Base-by-base conservation (phyloP, 2,329 filamentous ascomycete species). In the Pseudonectria buxi region DNA sequence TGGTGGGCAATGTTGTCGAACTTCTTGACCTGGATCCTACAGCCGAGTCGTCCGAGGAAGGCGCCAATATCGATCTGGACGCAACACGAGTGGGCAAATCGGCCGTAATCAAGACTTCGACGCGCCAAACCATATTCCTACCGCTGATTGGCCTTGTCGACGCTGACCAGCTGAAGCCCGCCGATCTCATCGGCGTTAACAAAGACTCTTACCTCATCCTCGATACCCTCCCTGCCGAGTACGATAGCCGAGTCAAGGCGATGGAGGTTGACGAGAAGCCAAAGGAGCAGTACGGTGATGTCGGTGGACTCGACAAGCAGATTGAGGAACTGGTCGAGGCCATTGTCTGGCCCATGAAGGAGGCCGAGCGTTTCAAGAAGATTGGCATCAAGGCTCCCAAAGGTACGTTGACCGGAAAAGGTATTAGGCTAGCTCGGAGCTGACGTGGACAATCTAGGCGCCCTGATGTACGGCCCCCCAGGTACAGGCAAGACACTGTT, bases 181-280 rank as follows among this genome's bases (percentile, higher is more conserved):
- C 82, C 53, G 94, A 98, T 57, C 75, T 98, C 31, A 98, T 98
- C 44, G 92, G 92, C 64, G 89, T 98, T 39, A 96, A 98, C 64
- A 98, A 98, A 69, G 94, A 98, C 57, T 96, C 90, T 39, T 98
- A 98, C 61, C 80, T 98, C 25, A 86, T 98, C 47, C 76, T 98
- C 39, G 94, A 98, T 59, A 98, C 92, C 15, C 73, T 98, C 48
- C 92, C 92, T 2, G 92, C 92, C 30, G 94, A 98, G 63, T 98
- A 98, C 58, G 92, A 98, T 60, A 96, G 90, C 67, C 81, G 92
- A 63, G 92, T 98, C 49, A 98, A 98, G 72, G 94, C 94, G 25
- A 98, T 98, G 92, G 94, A 98, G 70, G 92, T 98, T 7, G 92
- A 98, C 56, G 94, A 98, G 75, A 98, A 98, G 74, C 94, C 92